Evolutionary conservation across 1,139 yeast species (phyloP), one percentile per base, ranked within the genome.

Genomic region (Meyerozyma carpophila): DNA sequence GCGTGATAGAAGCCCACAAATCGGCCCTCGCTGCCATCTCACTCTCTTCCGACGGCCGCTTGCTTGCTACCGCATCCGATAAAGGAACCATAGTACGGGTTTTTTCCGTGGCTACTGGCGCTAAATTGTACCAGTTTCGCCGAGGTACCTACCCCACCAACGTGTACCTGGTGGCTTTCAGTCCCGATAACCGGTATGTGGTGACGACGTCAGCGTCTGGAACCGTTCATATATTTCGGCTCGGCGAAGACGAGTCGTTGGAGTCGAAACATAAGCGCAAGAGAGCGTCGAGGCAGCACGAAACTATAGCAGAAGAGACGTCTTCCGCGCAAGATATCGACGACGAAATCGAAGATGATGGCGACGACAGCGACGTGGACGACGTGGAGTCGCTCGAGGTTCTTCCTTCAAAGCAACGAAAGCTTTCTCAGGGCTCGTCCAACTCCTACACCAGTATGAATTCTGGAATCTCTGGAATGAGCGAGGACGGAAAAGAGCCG

Each of bases 71-170:
- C 0, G 96, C 98, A 1, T 87, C 96, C 14, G 96, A 89, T 52
- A 90, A 90, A 59, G 98, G 98, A 4, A 93, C 98, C 0, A 89
- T 93, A 39, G 81, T 93, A 2, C 71, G 98, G 46, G 88, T 93
- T 2, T 93, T 93, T 57, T 75, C 84, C n/a, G 89, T 89, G 1
- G 85, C 84, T 25, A 78, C 87, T 0, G 98, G 97, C 0, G 75
- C 80, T 18, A 88, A 91, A 56, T 66, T 91, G 42, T 89, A 81
- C 58, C 98, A 93, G 62, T 93, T 93, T 63, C 75, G 98, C 53
- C 75, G 98, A 58, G 98, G 98, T 1, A 87, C 97, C 1, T 91
- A 91, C 59, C 95, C 96, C 3, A 85, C 98, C 6, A 82, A 77
- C 55, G 89, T 93, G n/a, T 85, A 83, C 57, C 84, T 95, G 2